Evolutionary conservation across 768 basidiomycete genomes (phyloP).

Genomic region (Mycena crocata): DNA sequence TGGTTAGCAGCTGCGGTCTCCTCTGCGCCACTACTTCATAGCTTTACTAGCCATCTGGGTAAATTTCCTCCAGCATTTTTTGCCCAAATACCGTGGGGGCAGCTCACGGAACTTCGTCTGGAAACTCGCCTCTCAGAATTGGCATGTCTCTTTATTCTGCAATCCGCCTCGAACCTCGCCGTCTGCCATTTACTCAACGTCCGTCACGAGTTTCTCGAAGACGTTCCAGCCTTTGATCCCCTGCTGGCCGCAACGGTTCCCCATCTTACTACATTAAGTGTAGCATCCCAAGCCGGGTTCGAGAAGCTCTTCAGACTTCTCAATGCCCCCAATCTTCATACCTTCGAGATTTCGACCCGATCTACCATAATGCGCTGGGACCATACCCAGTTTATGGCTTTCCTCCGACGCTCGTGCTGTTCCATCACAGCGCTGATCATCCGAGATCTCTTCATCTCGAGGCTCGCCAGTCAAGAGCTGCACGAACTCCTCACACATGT

Average conservation of each 20-base stretch:
- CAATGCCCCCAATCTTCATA: conserved; percentile 8
- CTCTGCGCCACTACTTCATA: conserved; percentile 16
- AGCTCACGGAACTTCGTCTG: conserved; percentile 18
- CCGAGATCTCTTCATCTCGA: conserved; percentile 28
- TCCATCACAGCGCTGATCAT: conserved; percentile 21
- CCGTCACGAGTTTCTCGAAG: conserved; percentile 10
- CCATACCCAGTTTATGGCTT: conserved; percentile 25
- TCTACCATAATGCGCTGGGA: conserved; percentile 28
- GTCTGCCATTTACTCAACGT: conserved; percentile 27
- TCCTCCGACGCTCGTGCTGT: conserved; percentile 24
- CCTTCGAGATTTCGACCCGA: conserved; percentile 26
- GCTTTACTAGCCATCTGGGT: conserved; percentile 21
- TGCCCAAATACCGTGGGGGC: conserved; percentile 17
- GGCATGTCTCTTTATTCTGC: conserved; percentile 20
- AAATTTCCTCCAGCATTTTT: conserved; percentile 17
- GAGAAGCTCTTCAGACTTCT: conserved; percentile 18
- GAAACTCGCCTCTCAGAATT: conserved; percentile 22
- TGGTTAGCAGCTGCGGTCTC: conserved; percentile 15
- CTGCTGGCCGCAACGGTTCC: conserved; percentile 1
- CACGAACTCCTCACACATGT: conserved; percentile 15
- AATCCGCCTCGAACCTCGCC: conserved; percentile 19
- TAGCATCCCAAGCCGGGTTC: conserved; percentile 24
- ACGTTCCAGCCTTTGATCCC: conserved; percentile 14
- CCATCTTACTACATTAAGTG: conserved; percentile 8
- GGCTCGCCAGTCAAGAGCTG: conserved; percentile 5